These are phyloP conservation scores for Rhizomucor miehei DNA, from an alignment of 371 early-diverging fungal genomes.

Conservation along the genomic window DNA sequence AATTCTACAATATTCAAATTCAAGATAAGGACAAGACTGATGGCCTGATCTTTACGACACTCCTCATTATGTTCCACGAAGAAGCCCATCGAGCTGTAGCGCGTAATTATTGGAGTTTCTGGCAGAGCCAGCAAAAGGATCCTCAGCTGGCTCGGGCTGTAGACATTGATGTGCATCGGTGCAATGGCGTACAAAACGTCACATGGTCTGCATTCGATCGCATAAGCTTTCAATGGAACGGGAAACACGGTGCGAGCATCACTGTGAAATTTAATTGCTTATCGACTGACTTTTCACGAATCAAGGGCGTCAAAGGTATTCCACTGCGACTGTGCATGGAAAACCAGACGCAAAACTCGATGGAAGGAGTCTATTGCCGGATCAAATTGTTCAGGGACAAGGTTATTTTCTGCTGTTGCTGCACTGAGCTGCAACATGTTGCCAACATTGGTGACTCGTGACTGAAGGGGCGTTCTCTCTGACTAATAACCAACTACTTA, in stretches of 20 bases:
- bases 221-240: constrained; percentile 64
- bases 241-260: constrained; percentile 60
- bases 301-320: constrained; percentile 79
- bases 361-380: constrained; percentile 61
- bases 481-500: background rate
- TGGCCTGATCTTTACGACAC: constrained; percentile 49
- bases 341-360: constrained; percentile 29
- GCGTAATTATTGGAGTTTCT: constrained; percentile 70
- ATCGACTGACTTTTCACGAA: constrained; percentile 72
- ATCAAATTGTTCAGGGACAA: constrained; percentile 81
- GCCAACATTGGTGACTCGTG: no score
- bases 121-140: constrained; percentile 68
- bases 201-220: constrained; percentile 64
- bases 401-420: constrained; percentile 26
- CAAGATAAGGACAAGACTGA: constrained; percentile 42
- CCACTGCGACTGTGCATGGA: constrained; percentile 66
- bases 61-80: constrained; percentile 73
- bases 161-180: constrained; percentile 46
- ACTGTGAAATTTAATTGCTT: constrained; percentile 67
- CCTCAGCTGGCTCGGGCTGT: constrained; percentile 58
- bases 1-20: constrained; percentile 50
- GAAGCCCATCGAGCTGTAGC: constrained; percentile 65
- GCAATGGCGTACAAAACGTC: constrained; percentile 17
- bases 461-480: no score
- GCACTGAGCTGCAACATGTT: background rate